Evolutionary conservation across 2,329 filamentous ascomycete genomes (phyloP), one percentile per base, ranked within the genome.

Genomic region (Diaporthe sp.): DNA sequence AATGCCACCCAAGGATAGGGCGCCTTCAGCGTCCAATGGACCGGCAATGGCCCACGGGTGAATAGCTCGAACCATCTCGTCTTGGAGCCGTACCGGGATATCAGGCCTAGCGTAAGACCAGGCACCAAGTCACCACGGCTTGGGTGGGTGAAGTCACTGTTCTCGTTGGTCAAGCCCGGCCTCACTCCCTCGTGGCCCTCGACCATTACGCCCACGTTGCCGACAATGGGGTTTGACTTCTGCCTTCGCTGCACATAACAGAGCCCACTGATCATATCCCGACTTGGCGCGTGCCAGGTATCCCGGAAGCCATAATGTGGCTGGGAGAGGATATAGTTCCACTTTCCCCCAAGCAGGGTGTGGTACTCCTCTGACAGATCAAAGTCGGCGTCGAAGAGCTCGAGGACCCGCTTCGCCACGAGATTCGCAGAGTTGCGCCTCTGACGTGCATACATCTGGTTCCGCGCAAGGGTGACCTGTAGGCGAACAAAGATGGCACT

Each of bases 271-370:
- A 87, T 85, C 80, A 91, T 88, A 76, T 90, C 91, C 1, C 88
- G 85, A 0, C 92, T 86, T 1, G 89, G 88, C 2, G 90, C 90
- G 4, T 91, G 87, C 71, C 88, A 89, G 62, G 92, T 90, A 39
- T 90, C 86, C 83, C 89, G 90, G 4, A 88, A 89, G 76, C 92
- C 82, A 51, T 85, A 85, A 77, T 87, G 86, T 0, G 84, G 81
- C 77, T 87, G 89, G 53, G 87, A 84, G 79, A 91, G 83, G 75
- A 92, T 89, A 77, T 90, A 84, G 77, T 87, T 87, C 90, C 90
- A 91, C 78, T 91, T 91, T 0, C 89, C 88, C 71, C 82, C 81
- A 0, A 90, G 79, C 81, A 37, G 89, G 80, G 78, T 87, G 3
- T 90, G 87, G 77, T 89, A 92, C 68, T 87, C 82, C 68, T 88